Evolutionary conservation across 1,284 basidiomycete genomes (phyloP), one percentile per base, ranked within the genome.

Genomic region (Puccinia polysora): DNA sequence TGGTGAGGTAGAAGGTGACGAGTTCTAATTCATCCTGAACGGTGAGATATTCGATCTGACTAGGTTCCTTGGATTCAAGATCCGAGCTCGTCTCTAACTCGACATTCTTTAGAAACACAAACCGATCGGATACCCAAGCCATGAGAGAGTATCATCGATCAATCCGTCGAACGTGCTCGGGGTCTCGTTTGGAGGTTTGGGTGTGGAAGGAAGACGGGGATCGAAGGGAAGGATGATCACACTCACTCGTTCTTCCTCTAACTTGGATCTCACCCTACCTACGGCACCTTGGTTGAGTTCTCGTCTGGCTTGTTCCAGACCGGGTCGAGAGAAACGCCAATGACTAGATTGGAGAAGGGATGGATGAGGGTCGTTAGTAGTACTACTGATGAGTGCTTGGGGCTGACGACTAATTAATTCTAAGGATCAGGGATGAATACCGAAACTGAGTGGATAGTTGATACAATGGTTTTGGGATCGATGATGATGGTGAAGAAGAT

Each of bases 1-100:
- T 93, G 58, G 86, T 85, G 73, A 90, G 83, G 81, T 98, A 99
- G 76, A 93, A 87, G 75, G 89, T 89, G 40, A 97, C 89, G 23
- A 98, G 85, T 4, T 90, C 82, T 43, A 87, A 84, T 79, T 98
- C 96, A 80, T 98, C 96, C 32, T 88, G 83, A 0, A 90, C 85
- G 32, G 82, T 84, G 23, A 94, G 83, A 79, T 94, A 94, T 1
- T 86, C 84, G 8, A 90, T 83, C 69, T 83, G 82, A 12, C 47
- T 65, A 14, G 63, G 53, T 18, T 49, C 50, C 45, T 18, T 12
- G 63, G 38, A 2, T 65, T 53, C 58, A 18, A 40, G 45, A 12
- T 52, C 38, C 12, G 30, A 47, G 25, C 28, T n/a, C 5, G 60
- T 25, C 2, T 38, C 38, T 4, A 47, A 43, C 10, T 63, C 60